Percentiles rank a stretch among this genome's conserved stretches.
Evolutionary conservation across 306 rosid genomes (phyloP).

Genomic region (Cucumis melo): DNA sequence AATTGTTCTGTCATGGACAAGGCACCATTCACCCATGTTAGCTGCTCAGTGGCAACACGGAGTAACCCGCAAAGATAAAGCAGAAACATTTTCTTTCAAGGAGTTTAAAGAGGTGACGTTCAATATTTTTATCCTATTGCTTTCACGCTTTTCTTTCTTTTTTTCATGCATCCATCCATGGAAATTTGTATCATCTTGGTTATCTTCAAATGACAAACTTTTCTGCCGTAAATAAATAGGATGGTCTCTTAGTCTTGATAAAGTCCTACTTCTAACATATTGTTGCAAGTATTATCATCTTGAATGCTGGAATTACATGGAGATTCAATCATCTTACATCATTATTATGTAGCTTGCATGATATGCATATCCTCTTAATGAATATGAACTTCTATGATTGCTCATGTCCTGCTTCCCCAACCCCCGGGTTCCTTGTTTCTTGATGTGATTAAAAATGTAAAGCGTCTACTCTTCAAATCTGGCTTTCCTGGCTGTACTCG

Average conservation of each 20-base stretch:
- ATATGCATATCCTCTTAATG: background rate
- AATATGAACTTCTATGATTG: background rate
- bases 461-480: background rate
- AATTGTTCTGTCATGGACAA: slow-evolving; percentile 23
- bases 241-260: background rate
- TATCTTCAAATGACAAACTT: background rate
- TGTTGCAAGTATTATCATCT: background rate
- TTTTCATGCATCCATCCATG: background rate
- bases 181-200: background rate
- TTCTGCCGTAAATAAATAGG: background rate
- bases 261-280: background rate
- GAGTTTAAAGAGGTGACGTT: slow-evolving; percentile 69
- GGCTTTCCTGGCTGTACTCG: background rate
- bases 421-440: too few relatives aligned
- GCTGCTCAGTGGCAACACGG: slow-evolving; percentile 77
- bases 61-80: slow-evolving; percentile 81
- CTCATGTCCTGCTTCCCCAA: background rate
- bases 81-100: slow-evolving; percentile 41
- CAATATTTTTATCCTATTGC: background rate
- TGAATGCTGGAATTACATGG: background rate
- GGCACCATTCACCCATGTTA: slow-evolving; percentile 76
- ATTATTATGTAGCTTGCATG: background rate
- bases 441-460: background rate
- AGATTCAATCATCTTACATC: background rate
- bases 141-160: background rate